Evolutionary conservation across 2,329 filamentous ascomycete species (phyloP).

Genomic region (Trichoderma brevicompactum): DNA sequence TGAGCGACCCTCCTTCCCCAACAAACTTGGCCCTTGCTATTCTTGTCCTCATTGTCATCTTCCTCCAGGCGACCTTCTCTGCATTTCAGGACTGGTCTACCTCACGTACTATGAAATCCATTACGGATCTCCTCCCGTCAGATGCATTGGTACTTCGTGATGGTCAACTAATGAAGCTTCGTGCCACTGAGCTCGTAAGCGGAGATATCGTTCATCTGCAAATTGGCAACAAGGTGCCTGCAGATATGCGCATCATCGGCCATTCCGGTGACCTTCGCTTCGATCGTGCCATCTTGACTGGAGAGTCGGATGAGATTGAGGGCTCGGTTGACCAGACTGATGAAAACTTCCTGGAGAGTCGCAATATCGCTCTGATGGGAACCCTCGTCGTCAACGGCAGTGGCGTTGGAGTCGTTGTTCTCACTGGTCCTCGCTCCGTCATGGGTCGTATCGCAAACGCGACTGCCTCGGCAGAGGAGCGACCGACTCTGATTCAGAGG

Average conservation of each 20-base stretch:
- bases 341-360: slow-evolving; percentile 48
- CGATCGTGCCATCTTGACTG: slow-evolving; percentile 48
- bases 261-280: slow-evolving; percentile 50
- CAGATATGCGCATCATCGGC: slow-evolving; percentile 50
- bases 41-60: slow-evolving; percentile 52
- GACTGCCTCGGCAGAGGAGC: slow-evolving; percentile 44
- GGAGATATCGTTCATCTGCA: slow-evolving; percentile 53
- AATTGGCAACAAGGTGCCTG: slow-evolving; percentile 54
- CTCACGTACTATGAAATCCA: slow-evolving; percentile 52
- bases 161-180: slow-evolving; percentile 46
- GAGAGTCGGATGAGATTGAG: slow-evolving; percentile 49
- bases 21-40: slow-evolving; percentile 53
- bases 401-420: slow-evolving; percentile 46
- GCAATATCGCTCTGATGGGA: slow-evolving; percentile 51
- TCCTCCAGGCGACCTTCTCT: slow-evolving; percentile 52
- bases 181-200: slow-evolving; percentile 49
- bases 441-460: slow-evolving; percentile 49
- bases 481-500: slow-evolving; percentile 46
- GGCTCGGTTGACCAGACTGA: slow-evolving; percentile 47
- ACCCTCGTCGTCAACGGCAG: slow-evolving; percentile 49
- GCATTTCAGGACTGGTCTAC: slow-evolving; percentile 56
- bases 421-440: slow-evolving; percentile 47
- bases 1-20: slow-evolving; percentile 49
- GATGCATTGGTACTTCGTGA: slow-evolving; percentile 51
- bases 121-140: slow-evolving; percentile 50